A percentile compares a stretch with the other conserved stretches of the same genome.
These are phyloP conservation scores for Dalbergia cultrata DNA, from an alignment of 306 rosid species.

Conservation along the genomic window DNA sequence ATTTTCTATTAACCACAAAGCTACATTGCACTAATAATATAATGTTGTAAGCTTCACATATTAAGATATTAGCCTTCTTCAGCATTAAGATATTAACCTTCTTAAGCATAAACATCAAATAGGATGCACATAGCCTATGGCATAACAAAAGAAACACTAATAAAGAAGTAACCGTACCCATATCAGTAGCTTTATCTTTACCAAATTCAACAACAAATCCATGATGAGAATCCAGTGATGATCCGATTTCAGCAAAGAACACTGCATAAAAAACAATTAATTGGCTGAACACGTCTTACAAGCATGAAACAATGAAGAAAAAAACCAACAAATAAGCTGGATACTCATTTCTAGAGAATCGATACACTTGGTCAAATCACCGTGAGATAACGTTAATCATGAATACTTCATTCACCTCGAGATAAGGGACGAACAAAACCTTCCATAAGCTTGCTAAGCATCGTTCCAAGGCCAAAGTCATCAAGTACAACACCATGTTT, in stretches of 20 bases:
- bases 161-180: conserved; percentile 54
- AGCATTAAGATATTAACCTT: conserved; percentile 30
- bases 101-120: conserved; percentile 33
- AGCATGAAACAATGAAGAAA: conserved; percentile 8
- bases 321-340: background rate
- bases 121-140: conserved; percentile 9
- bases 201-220: conserved; percentile 72
- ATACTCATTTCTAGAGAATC: conserved; percentile 25
- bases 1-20: conserved; percentile 25
- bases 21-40: conserved; percentile 12
- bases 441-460: conserved; percentile 92
- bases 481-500: conserved; percentile 92
- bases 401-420: conserved; percentile 58
- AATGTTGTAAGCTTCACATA: conserved; percentile 24
- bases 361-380: conserved; percentile 32
- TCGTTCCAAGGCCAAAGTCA: conserved; percentile 91
- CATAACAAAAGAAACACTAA: conserved; percentile 34
- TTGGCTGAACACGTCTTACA: background rate
- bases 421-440: conserved; percentile 84
- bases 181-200: conserved; percentile 65
- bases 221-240: conserved; percentile 69
- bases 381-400: conserved; percentile 28
- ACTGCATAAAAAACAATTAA: conserved; percentile 53
- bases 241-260: conserved; percentile 62
- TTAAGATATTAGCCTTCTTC: conserved; percentile 37